phyloP scores from a whole-genome alignment of 2,329 filamentous ascomycete genomes.

The Pseudogymnoascus sp. region DNA sequence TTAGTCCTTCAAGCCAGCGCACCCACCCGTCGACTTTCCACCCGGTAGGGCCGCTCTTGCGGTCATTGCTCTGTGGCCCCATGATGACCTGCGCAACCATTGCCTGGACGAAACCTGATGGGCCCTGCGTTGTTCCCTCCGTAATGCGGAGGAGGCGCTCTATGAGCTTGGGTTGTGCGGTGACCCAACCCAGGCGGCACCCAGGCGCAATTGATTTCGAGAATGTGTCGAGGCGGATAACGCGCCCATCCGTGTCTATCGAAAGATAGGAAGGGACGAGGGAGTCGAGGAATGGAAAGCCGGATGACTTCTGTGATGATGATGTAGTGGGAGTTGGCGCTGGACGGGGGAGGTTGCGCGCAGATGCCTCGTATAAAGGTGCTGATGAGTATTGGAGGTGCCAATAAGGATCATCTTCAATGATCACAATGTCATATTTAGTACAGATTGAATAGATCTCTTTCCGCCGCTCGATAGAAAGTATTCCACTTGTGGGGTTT shows the following conservation, averaged over 20 bases:
- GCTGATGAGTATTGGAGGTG: constrained; percentile 83
- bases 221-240: constrained; percentile 86
- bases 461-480: constrained; percentile 65
- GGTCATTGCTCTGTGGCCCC: constrained; percentile 54
- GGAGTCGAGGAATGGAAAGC: constrained; percentile 74
- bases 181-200: constrained; percentile 85
- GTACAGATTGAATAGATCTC: constrained; percentile 75
- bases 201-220: constrained; percentile 89
- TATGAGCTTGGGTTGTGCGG: constrained; percentile 69
- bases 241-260: constrained; percentile 77
- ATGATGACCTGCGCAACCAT: constrained; percentile 73
- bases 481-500: constrained; percentile 74
- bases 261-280: constrained; percentile 76
- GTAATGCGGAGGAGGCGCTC: constrained; percentile 68
- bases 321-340: constrained; percentile 16
- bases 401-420: constrained; percentile 96
- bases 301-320: constrained; percentile 42
- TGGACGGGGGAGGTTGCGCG: constrained; percentile 16
- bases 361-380: constrained; percentile 31
- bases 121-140: constrained; percentile 73
- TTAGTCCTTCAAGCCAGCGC: constrained; percentile 79
- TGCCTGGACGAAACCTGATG: constrained; percentile 82
- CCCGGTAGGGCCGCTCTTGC: constrained; percentile 43
- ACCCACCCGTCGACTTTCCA: constrained; percentile 87
- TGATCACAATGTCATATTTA: constrained; percentile 80